Conservation (phyloP, 2,329 filamentous ascomycete species). For the Hypoxylon rubiginosum region DNA sequence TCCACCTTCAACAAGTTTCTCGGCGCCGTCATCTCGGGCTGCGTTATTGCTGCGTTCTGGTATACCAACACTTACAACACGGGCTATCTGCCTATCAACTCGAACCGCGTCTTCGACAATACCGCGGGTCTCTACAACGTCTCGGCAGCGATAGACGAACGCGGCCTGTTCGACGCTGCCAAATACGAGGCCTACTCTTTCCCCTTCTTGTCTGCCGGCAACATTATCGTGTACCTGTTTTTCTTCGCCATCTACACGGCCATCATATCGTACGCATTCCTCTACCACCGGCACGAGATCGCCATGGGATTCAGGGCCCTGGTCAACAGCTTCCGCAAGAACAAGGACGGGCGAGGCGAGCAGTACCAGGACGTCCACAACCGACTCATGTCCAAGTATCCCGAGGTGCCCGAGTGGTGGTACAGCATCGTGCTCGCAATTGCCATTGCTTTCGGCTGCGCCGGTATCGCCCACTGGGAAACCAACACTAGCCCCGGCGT, state of each 20-base stretch:
- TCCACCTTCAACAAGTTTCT: conserved; percentile 73
- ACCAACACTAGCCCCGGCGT: conserved; percentile 66
- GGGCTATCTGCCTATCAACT: conserved; percentile 64
- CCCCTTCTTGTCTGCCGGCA: conserved; percentile 64
- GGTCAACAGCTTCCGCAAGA: conserved; percentile 60
- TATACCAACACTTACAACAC: conserved; percentile 71
- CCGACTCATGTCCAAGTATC: conserved; percentile 49
- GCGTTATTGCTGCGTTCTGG: conserved; percentile 69
- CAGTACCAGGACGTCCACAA: conserved; percentile 46
- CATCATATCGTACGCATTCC: conserved; percentile 62
- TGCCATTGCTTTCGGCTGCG: conserved; percentile 62
- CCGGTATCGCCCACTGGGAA: conserved; percentile 62
- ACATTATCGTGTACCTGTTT: conserved; percentile 66
- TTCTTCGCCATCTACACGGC: conserved; percentile 69
- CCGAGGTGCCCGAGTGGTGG: conserved; percentile 67
- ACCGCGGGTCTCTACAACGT: conserved; percentile 64
- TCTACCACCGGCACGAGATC: conserved; percentile 68
- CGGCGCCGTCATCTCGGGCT: conserved; percentile 67
- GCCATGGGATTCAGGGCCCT: conserved; percentile 63
- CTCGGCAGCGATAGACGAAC: conserved; percentile 44
- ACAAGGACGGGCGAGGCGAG: conserved; percentile 53
- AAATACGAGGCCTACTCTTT: conserved; percentile 66
- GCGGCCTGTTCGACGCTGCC: conserved; percentile 59
- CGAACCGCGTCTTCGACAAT: conserved; percentile 65
- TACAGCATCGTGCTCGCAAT: conserved; percentile 59